Conservation (phyloP, 352 stramenopile genomes). For the Phytopythium litorale region DNA sequence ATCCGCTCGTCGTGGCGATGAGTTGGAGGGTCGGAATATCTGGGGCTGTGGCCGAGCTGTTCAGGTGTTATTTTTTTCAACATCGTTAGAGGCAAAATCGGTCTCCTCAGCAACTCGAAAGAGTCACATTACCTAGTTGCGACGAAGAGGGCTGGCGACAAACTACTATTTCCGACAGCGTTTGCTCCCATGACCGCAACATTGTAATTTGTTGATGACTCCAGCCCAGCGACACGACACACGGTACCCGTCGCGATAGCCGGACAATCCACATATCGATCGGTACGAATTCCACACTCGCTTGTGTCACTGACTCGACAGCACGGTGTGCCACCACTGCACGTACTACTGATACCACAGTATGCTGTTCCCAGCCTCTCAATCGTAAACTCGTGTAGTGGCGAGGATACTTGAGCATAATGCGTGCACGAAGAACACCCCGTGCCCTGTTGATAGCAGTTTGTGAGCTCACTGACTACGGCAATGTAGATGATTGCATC, state of each 20-base stretch:
- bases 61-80: too few species aligned
- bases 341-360: conserved; percentile 14
- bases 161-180: conserved; percentile 23
- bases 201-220: conserved; percentile 22
- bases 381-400: not conserved
- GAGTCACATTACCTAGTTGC: conserved; percentile 18
- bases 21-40: conserved; percentile 21
- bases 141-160: conserved; percentile 10
- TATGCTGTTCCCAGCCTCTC: not conserved
- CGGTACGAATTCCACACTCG: conserved; percentile 19
- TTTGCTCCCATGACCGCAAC: conserved; percentile 30
- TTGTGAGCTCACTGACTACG: conserved; percentile 15
- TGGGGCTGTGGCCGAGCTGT: conserved; percentile 20
- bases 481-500: conserved; percentile 19
- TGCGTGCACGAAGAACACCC: not conserved
- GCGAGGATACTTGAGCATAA: not conserved
- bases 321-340: conserved; percentile 13
- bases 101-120: not conserved
- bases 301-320: conserved; percentile 5
- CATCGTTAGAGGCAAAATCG: too few species aligned
- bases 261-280: conserved; percentile 13
- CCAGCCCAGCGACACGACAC: conserved; percentile 28
- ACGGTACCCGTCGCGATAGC: not conserved
- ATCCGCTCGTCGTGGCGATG: conserved; percentile 20
- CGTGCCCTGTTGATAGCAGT: conserved; percentile 17